phyloP scores from a whole-genome alignment of 177 flowering plant genomes.

The Vitis hybrid region DNA sequence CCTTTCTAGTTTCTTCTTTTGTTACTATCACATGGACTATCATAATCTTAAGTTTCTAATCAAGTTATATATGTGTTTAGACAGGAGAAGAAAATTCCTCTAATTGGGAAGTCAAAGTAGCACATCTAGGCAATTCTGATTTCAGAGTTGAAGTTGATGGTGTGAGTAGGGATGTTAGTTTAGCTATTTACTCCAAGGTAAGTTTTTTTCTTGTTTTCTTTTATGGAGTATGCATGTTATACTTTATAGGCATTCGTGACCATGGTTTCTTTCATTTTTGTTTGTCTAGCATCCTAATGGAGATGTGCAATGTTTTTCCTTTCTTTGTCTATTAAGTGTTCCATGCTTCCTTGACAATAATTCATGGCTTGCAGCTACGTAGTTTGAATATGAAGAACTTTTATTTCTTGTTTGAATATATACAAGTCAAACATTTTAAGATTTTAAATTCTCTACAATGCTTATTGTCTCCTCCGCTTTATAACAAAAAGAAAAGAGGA shows the following conservation, averaged over 20 bases:
- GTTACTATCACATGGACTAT: background rate
- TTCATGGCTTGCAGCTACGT: too few species aligned
- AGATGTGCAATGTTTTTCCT: too few species aligned
- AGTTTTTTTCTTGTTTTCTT: slow-evolving; percentile 9
- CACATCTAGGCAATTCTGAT: slow-evolving; percentile 40
- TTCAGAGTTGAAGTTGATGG: slow-evolving; percentile 79
- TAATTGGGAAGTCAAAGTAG: slow-evolving; percentile 47
- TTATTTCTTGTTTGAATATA: too few species aligned
- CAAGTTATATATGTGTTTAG: slow-evolving; percentile 25
- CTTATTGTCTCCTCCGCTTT: too few species aligned
- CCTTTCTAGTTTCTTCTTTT: background rate
- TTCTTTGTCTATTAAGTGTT: too few species aligned
- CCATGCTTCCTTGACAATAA: too few species aligned
- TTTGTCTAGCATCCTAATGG: background rate
- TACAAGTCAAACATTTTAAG: too few species aligned
- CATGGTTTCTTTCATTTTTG: background rate
- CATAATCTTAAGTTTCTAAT: background rate
- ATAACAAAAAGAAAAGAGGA: too few species aligned
- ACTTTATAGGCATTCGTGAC: background rate
- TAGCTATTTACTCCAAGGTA: slow-evolving; percentile 76
- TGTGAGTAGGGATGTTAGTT: slow-evolving; percentile 44
- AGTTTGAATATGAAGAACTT: too few species aligned
- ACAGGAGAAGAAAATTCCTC: slow-evolving; percentile 38
- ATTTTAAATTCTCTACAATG: too few species aligned
- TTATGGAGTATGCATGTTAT: background rate